phyloP scores from a whole-genome alignment of 257 asterid genomes.

The Solanum ossicruentum region DNA sequence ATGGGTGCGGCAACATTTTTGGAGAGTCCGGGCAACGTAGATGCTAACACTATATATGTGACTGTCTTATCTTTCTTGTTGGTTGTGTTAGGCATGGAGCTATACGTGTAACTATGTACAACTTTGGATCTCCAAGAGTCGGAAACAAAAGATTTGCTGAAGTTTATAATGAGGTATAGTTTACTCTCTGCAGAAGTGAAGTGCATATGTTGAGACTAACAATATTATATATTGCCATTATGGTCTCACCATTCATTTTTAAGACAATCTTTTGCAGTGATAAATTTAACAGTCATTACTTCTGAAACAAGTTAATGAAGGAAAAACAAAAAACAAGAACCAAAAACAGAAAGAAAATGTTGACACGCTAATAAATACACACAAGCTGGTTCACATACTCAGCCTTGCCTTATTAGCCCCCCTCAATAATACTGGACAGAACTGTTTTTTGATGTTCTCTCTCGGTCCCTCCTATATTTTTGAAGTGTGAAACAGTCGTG shows the following conservation, averaged over 20 bases:
- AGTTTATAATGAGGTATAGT: slow-evolving; percentile 66
- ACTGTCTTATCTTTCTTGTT: not conserved
- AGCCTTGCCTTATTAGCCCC: not conserved
- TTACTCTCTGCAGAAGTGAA: not conserved
- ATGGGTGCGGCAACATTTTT: too few relatives aligned
- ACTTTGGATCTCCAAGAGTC: slow-evolving; percentile 96
- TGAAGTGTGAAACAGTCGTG: not conserved
- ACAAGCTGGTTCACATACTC: not conserved
- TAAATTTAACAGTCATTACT: not conserved
- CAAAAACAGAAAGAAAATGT: not conserved
- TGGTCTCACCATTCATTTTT: not conserved
- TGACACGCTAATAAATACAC: not conserved
- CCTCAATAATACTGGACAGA: not conserved
- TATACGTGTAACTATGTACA: slow-evolving; percentile 79
- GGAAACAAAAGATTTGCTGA: slow-evolving; percentile 94
- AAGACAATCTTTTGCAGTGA: not conserved
- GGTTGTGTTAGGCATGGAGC: slow-evolving; percentile 50
- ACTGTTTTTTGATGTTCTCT: not conserved
- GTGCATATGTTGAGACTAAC: not conserved
- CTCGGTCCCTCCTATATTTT: not conserved
- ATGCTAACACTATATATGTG: not conserved
- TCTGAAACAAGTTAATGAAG: not conserved
- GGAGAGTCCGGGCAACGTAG: too few relatives aligned
- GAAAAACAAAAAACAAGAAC: not conserved
- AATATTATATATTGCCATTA: not conserved